Percentiles rank a stretch among this genome's conserved stretches.
Conservation (phyloP, 331 rosid genomes). For the Rosa hybrid region DNA sequence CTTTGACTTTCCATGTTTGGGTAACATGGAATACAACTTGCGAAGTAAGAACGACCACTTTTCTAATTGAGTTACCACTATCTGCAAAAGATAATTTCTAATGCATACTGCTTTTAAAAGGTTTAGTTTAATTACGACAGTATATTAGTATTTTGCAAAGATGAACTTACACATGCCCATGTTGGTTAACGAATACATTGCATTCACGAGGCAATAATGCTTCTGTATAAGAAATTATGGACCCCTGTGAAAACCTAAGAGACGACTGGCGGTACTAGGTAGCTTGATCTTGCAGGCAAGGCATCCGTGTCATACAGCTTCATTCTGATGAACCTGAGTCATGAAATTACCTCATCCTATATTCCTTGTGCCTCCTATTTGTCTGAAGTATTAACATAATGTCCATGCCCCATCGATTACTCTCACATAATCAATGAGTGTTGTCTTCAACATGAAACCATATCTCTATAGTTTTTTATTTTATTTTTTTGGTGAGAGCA, state of each 20-base stretch:
- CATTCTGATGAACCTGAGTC: neutral
- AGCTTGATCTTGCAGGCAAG: neutral
- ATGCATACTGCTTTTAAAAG: conserved; percentile 2
- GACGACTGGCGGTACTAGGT: neutral
- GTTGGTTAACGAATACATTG: neutral
- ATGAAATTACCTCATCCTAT: neutral
- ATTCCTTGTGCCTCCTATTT: neutral
- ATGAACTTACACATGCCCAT: neutral
- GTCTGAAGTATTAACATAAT: neutral
- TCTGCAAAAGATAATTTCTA: neutral
- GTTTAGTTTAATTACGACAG: too few species aligned
- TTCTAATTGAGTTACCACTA: neutral
- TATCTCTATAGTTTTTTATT: neutral
- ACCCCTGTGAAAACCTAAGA: neutral
- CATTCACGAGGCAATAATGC: neutral
- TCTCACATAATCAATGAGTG: neutral
- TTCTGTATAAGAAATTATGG: neutral
- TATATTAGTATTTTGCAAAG: neutral
- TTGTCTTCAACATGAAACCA: neutral
- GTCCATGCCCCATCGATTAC: neutral
- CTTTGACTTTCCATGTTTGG: conserved; percentile 15
- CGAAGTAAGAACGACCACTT: conserved; percentile 19
- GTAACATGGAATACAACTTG: neutral
- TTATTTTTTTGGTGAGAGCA: neutral
- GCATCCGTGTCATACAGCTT: neutral